Evolutionary conservation across 208 protist species (phyloP).

Genomic region (Acanthamoeba royreba): DNA sequence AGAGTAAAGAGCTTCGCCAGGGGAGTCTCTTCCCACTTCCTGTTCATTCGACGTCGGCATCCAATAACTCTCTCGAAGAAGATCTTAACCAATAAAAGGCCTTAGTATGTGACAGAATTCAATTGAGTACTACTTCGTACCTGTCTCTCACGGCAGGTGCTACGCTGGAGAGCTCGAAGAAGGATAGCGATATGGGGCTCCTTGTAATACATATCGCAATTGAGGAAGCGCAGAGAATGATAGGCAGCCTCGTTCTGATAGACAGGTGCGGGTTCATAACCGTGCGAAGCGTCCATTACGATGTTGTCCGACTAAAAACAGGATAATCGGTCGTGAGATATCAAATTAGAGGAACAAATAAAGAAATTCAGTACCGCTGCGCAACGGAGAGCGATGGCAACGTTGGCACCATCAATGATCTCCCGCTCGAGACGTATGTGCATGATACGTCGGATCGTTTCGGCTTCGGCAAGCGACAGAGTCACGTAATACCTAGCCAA

Average conservation of each 20-base stretch:
- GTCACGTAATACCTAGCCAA: conserved; percentile 78
- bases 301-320: conserved; percentile 1
- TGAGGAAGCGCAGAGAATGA: conserved; percentile 25
- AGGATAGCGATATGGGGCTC: conserved; percentile 25
- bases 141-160: conserved; percentile 2
- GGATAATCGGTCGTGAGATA: not conserved
- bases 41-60: not conserved
- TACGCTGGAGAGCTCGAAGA: not conserved
- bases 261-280: not conserved
- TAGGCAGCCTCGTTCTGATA: conserved; percentile 30
- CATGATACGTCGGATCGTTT: conserved; percentile 76
- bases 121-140: not conserved
- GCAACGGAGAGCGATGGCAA: not conserved
- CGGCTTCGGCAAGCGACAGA: conserved; percentile 77
- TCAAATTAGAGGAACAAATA: not conserved
- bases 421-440: conserved; percentile 59
- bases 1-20: conserved; percentile 41
- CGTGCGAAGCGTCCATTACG: conserved; percentile 13
- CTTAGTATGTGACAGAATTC: too few relatives aligned
- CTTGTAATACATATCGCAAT: conserved; percentile 47
- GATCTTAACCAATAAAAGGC: not conserved
- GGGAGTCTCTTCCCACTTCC: conserved; percentile 44
- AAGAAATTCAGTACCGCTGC: not conserved
- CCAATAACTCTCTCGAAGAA: conserved; percentile 46
- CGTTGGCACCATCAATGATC: conserved; percentile 19